Evolutionary conservation across 2,329 filamentous ascomycete species (phyloP).

Genomic region (Claviceps sp.): DNA sequence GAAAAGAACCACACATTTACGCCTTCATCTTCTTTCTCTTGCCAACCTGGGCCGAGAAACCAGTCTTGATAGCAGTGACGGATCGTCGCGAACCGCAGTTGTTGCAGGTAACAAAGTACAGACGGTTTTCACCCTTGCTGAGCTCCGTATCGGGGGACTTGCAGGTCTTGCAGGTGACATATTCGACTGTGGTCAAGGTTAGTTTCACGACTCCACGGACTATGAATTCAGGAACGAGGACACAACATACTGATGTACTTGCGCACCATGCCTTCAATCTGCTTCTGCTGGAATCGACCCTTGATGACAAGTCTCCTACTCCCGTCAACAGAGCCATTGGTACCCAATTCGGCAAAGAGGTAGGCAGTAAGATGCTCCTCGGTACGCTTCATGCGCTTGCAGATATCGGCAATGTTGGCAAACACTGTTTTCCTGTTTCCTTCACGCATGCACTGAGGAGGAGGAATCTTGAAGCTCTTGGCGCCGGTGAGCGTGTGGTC

Average conservation of each 20-base stretch:
- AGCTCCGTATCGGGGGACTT: slow-evolving; percentile 88
- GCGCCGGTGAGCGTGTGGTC: slow-evolving; percentile 80
- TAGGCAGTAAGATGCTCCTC: slow-evolving; percentile 97
- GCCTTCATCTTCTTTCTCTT: slow-evolving; percentile 93
- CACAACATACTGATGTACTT: slow-evolving; percentile 72
- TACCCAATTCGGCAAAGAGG: slow-evolving; percentile 95
- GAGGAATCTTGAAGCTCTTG: slow-evolving; percentile 98
- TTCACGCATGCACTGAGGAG: slow-evolving; percentile 96
- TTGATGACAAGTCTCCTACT: slow-evolving; percentile 92
- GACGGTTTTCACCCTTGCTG: slow-evolving; percentile 96
- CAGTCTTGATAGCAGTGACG: slow-evolving; percentile 97
- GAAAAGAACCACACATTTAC: slow-evolving; percentile 31
- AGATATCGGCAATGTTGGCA: slow-evolving; percentile 96
- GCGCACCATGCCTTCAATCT: slow-evolving; percentile 92
- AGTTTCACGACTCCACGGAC: background rate
- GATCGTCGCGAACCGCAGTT: slow-evolving; percentile 70
- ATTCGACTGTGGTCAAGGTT: slow-evolving; percentile 52
- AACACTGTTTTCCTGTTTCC: slow-evolving; percentile 99
- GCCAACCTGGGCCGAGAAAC: slow-evolving; percentile 98
- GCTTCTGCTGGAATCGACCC: slow-evolving; percentile 99
- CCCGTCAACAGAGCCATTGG: slow-evolving; percentile 88
- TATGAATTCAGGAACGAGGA: background rate
- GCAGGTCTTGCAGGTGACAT: slow-evolving; percentile 98
- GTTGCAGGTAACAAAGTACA: slow-evolving; percentile 96
- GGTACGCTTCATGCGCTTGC: slow-evolving; percentile 97